Evolutionary conservation across 108 stramenopile genomes (phyloP), one percentile per base, ranked within the genome.

Genomic region (Tribonema minus): DNA sequence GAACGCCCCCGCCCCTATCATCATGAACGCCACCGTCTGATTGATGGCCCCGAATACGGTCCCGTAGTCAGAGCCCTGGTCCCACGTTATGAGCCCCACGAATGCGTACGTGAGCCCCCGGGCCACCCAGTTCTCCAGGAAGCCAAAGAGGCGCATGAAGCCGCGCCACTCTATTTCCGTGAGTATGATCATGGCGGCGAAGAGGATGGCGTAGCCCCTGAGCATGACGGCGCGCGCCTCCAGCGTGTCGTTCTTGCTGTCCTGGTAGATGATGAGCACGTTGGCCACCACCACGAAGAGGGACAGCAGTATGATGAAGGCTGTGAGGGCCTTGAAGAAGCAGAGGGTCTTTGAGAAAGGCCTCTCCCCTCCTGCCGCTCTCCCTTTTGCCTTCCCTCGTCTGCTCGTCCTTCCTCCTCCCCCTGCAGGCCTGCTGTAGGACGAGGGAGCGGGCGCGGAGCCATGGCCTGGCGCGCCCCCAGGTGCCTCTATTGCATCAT

Each of bases 91-190:
- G 32, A 73, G 61, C 15, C 61, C 72, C 0, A 73, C 61, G 63
- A 73, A 73, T 0, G 62, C 35, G 62, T 73, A 73, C 12, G 62
- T 41, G 30, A 73, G 61, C 30, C 72, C 72, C 32, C 72, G 23
- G 39, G 72, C 72, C 20, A 61, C 39, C 72, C 72, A 73, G 62
- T 73, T 62, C 62, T 73, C 62, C 37, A 73, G 72, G 40, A 73
- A 73, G 33, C 62, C 72, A 61, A 73, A 73, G 39, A 3, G 62
- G 25, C 35, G 54, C 20, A 40, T n/a, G 72, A 73, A 73, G 37
- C 37, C 62, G 39, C 23, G 2, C 72, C 72, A 73, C 38, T 73
- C 72, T 37, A 73, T 0, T 54, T 73, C 72, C 1, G 72, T 61
- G 32, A 73, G 28, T 4, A 73, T n/a, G 72, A 73, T 35, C 37